Percentiles rank a stretch among this genome's conserved stretches.
phyloP scores from a whole-genome alignment of 257 asterid species.

The Solanum pennellii region DNA sequence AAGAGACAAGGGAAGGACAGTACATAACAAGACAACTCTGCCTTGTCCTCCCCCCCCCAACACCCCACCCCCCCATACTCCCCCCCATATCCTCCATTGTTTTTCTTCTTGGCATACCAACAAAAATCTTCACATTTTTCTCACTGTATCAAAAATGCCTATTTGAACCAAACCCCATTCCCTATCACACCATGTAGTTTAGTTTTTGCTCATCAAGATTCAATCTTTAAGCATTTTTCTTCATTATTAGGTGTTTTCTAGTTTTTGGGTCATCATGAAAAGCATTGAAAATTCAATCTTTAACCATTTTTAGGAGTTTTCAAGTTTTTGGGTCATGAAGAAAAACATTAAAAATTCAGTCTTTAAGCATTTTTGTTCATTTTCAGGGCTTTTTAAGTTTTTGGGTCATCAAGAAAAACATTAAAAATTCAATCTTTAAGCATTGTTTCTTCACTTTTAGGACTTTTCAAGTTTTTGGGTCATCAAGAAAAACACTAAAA shows the following conservation, averaged over 20 bases:
- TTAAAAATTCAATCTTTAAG: background rate
- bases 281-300: background rate
- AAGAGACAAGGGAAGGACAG: slow-evolving; percentile 25
- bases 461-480: too few relatives aligned
- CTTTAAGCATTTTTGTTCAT: background rate
- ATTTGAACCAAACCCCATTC: background rate
- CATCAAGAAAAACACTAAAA: too few relatives aligned
- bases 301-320: too few relatives aligned
- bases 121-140: background rate
- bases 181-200: slow-evolving; percentile 3
- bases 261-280: background rate
- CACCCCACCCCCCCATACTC: too few relatives aligned
- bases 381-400: too few relatives aligned
- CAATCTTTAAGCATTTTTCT: background rate
- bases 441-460: too few relatives aligned
- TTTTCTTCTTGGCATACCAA: background rate
- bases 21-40: slow-evolving; percentile 59
- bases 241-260: background rate
- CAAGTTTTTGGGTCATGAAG: background rate
- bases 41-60: slow-evolving; percentile 16
- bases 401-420: background rate
- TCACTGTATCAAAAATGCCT: slow-evolving; percentile 7
- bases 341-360: background rate
- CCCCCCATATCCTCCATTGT: background rate
- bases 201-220: slow-evolving; percentile 11